Evolutionary conservation across 805 yeast species (phyloP).

Genomic region (Yarrowia sp.): DNA sequence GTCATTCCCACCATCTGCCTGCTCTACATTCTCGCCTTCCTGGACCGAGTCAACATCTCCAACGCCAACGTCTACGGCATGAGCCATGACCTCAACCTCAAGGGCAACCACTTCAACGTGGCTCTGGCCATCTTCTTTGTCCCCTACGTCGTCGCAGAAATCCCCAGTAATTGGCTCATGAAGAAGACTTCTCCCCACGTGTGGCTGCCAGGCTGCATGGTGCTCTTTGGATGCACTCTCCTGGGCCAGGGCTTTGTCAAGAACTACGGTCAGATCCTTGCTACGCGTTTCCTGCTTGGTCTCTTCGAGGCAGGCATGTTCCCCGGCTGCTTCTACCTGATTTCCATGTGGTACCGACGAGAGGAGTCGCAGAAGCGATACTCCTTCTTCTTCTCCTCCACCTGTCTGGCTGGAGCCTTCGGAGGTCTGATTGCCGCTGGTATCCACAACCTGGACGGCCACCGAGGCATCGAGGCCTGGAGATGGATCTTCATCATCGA

Average conservation of each 20-base stretch:
- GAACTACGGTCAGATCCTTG: constrained; percentile 57
- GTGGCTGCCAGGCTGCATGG: constrained; percentile 60
- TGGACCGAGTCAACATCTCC: constrained; percentile 79
- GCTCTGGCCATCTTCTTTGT: constrained; percentile 70
- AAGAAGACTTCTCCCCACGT: constrained; percentile 60
- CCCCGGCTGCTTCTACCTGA: constrained; percentile 70
- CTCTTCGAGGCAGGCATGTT: constrained; percentile 68
- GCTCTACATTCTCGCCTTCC: constrained; percentile 69
- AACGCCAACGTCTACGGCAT: constrained; percentile 77
- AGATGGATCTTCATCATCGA: constrained; percentile 57
- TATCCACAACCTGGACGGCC: constrained; percentile 53
- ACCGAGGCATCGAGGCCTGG: constrained; percentile 50
- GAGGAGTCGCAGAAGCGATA: constrained; percentile 67
- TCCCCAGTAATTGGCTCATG: constrained; percentile 60
- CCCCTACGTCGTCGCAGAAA: constrained; percentile 63
- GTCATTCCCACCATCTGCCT: constrained; percentile 76
- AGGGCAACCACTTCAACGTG: constrained; percentile 59
- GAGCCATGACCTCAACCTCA: constrained; percentile 51
- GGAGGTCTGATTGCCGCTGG: constrained; percentile 68
- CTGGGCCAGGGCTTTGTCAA: constrained; percentile 64
- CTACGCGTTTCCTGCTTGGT: constrained; percentile 65
- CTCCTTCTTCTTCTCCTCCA: constrained; percentile 65
- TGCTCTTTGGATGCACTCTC: constrained; percentile 61
- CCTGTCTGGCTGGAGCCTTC: constrained; percentile 73
- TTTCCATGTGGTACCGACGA: constrained; percentile 63